phyloP scores from a whole-genome alignment of 441 rosid genomes.

The Melastoma candidum region DNA sequence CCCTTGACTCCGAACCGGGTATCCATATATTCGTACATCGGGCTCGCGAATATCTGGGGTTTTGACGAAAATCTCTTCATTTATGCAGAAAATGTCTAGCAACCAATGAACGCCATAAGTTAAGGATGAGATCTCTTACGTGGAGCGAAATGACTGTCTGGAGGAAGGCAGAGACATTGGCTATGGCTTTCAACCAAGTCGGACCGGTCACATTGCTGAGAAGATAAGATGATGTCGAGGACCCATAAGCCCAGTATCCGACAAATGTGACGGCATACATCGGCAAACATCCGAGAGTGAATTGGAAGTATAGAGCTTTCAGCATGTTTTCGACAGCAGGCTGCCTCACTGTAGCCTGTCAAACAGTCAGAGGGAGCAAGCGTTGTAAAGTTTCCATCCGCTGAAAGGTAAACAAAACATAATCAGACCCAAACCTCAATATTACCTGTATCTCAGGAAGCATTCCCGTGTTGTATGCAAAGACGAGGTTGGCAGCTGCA shows the following conservation, averaged over 20 bases:
- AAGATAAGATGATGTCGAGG: conserved; percentile 54
- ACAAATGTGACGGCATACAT: conserved; percentile 60
- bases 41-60: conserved; percentile 79
- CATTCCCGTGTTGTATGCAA: conserved; percentile 93
- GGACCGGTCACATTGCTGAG: conserved; percentile 70
- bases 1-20: conserved; percentile 70
- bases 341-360: conserved; percentile 75
- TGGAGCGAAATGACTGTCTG: conserved; percentile 82
- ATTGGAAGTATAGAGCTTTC: conserved; percentile 82
- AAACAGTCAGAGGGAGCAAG: conserved; percentile 3
- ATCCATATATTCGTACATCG: conserved; percentile 79
- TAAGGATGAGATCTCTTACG: conserved; percentile 24
- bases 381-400: neutral
- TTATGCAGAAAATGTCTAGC: neutral
- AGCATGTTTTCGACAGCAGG: conserved; percentile 76
- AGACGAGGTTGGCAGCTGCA: conserved; percentile 72
- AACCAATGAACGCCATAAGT: neutral
- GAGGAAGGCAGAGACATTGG: conserved; percentile 70
- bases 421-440: neutral
- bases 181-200: conserved; percentile 67
- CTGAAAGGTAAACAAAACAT: neutral
- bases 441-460: conserved; percentile 92
- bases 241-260: conserved; percentile 98
- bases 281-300: conserved; percentile 61
- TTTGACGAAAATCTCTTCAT: no score